Evolutionary conservation across 352 stramenopile genomes (phyloP), one percentile per base, ranked within the genome.

Genomic region (Blastocystis sp.): DNA sequence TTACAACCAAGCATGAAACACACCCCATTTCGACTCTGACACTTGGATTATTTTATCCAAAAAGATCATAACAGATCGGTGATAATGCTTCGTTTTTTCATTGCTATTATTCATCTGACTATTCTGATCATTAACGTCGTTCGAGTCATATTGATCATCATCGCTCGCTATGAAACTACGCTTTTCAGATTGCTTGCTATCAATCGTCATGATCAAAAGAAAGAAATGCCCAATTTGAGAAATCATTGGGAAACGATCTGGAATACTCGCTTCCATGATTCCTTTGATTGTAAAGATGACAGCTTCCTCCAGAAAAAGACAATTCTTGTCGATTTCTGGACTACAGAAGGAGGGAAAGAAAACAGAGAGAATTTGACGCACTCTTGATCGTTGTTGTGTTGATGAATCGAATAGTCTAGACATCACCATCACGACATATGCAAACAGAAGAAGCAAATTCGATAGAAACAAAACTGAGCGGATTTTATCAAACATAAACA

Each of bases 401-500:
- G 69, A 54, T 2, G 69, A 80, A 18, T 80, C 69, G 20, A 80
- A 80, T 8, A 80, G 54, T 29, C 69, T 80, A 80, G 3, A 5
- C 13, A 41, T 80, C 2, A 80, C 2, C 41, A 18, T 15, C 15
- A 13, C 13, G 11, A 20, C 0, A 13, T 3, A 61, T 18, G 15
- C 13, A 13, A 18, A 80, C 69, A 80, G 69, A 15, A 80, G 50
- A 9, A 80, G 26, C 6, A 80, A 53, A 29, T 41, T 80, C 5
- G 69, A 80, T n/a, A 80, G 45, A 6, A 62, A 29, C 11, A 50
- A 34, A 11, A 80, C 20, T 5, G 69, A 80, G 5, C 69, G 69
- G 41, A 62, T 59, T 56, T 80, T 80, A 26, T 80, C 47, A 41
- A 80, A 80, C 41, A 80, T 20, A 26, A 80, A 80, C 15, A 80